Evolutionary conservation across 116 monocot genomes (phyloP).

Genomic region (Phalaenopsis hybrid): DNA sequence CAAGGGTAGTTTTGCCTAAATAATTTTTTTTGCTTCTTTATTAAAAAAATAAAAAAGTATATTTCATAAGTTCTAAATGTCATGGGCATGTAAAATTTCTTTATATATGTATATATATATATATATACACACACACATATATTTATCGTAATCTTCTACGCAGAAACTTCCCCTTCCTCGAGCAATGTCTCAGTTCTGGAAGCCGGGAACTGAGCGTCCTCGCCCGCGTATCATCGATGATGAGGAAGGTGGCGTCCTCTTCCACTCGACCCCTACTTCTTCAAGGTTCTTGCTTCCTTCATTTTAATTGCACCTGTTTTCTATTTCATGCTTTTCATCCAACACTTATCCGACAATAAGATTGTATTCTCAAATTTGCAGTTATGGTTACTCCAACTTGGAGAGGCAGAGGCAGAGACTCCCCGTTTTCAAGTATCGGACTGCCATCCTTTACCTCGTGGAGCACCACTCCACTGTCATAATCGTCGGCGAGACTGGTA

Average conservation of each 20-base stretch:
- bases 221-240: constrained; percentile 63
- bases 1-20: no score
- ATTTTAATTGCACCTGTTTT: not conserved
- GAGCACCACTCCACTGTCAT: constrained; percentile 84
- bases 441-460: constrained; percentile 73
- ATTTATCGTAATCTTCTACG: not conserved
- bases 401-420: constrained; percentile 83
- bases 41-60: no score
- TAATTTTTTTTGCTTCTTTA: no score
- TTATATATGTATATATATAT: no score
- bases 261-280: constrained; percentile 48
- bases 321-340: not conserved
- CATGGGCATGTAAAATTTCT: no score
- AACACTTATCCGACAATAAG: not conserved
- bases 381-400: constrained; percentile 53
- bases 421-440: constrained; percentile 77
- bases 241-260: constrained; percentile 86
- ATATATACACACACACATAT: no score
- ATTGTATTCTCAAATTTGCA: constrained; percentile 5
- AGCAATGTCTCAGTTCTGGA: constrained; percentile 80
- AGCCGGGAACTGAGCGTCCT: constrained; percentile 64
- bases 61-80: no score
- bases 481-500: constrained; percentile 97
- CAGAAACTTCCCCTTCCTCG: not conserved
- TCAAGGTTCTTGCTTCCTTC: constrained; percentile 27